Evolutionary conservation across 371 early-diverging fungal genomes (phyloP).

Genomic region (Dinochytrium kinnereticum): DNA sequence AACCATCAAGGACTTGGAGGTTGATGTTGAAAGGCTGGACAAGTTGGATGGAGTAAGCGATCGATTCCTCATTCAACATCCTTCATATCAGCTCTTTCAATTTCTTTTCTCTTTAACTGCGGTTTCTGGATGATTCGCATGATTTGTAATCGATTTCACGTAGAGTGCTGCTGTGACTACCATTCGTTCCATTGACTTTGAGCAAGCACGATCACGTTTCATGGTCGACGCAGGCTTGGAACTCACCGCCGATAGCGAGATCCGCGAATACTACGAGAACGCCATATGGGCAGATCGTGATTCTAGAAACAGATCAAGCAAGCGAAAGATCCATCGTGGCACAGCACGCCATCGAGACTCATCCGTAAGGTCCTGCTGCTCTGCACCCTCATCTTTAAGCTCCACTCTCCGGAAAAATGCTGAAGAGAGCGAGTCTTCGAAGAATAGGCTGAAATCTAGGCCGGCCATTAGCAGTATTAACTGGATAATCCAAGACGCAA

Average conservation of each 20-base stretch:
- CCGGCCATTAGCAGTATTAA: background rate
- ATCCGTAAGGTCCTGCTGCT: slow-evolving; percentile 1
- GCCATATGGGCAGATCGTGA: background rate
- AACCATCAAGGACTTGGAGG: no score
- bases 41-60: no score
- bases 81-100: no score
- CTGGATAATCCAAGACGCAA: background rate
- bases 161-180: no score
- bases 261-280: background rate
- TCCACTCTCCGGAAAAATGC: background rate
- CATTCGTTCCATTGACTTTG: no score
- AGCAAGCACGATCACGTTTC: no score
- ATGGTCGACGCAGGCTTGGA: background rate
- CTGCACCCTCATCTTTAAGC: slow-evolving; percentile 1
- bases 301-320: background rate
- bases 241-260: background rate
- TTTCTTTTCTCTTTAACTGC: no score
- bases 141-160: no score
- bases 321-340: background rate
- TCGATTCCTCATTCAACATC: no score
- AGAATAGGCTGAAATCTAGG: background rate
- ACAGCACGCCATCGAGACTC: background rate
- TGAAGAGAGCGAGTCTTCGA: background rate
- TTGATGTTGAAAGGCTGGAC: no score
- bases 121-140: no score